Base-by-base conservation (phyloP, 805 yeast genomes). In the Geotrichum ghanense region DNA sequence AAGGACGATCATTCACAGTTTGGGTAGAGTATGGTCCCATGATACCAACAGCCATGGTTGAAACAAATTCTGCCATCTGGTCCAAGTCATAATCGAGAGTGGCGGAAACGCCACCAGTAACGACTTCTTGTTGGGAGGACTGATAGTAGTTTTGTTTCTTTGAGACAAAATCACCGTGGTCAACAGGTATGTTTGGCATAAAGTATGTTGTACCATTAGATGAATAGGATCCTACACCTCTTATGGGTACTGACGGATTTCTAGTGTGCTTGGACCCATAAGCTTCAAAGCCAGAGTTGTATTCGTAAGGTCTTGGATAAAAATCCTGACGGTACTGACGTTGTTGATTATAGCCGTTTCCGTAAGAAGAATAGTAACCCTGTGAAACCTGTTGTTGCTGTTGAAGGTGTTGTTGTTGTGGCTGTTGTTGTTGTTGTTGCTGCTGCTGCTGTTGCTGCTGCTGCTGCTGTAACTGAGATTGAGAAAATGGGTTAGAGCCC, bases 51-150 rank as follows among this genome's bases (percentile, higher is more conserved):
- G 84, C 72, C 62, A 86, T 75, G 72, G 88, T 78, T 44, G 87
- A 72, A 43, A 87, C 69, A 57, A 86, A 92, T 49, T 81, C 79
- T 6, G 94, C 73, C 95, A 89, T 89, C 49, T 72, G 67, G 37
- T 73, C 73, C 46, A 87, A 65, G 53, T 86, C 88, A 63, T 90
- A 89, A 61, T 88, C 96, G 58, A 85, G 70, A 26, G 77, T 81
- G 14, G 81, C 72, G 34, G 81, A 71, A 42, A 86, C 90, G 50
- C 95, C 95, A 40, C 95, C 95, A 40, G 70, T 62, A 25, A 51
- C 49, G 34, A 53, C 19, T 24, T 19, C 44, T 7, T 16, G 34
- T 17, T 16, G 34, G 26, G 26, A 16, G 27, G 9, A 19, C 10
- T 21, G 44, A 35, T 21, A 22, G 44, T 16, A 24, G 44, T 22